These are phyloP conservation scores for Teunomyces stri DNA, from an alignment of 805 yeast species.

Conservation along the genomic window DNA sequence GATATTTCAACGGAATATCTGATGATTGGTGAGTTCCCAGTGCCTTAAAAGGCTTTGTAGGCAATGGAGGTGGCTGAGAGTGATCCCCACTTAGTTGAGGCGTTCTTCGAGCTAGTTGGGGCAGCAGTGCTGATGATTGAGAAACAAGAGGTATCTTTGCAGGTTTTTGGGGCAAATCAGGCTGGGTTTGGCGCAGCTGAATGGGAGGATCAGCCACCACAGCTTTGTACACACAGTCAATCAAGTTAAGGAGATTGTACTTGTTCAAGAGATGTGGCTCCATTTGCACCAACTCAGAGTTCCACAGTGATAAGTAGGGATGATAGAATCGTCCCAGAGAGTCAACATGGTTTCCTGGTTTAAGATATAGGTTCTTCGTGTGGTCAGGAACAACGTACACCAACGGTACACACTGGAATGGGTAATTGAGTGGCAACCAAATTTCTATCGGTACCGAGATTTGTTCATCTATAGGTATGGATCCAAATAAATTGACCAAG, in stretches of 20 bases:
- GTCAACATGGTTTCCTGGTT: constrained; percentile 67
- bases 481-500: constrained; percentile 64
- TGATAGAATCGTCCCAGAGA: constrained; percentile 69
- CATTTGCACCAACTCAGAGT: constrained; percentile 3
- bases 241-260: constrained; percentile 15
- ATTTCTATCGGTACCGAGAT: constrained; percentile 52
- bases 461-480: constrained; percentile 34
- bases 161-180: constrained; percentile 25
- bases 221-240: constrained; percentile 14
- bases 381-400: constrained; percentile 59
- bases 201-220: constrained; percentile 5
- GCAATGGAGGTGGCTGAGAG: constrained; percentile 23
- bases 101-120: background rate
- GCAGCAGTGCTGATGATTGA: background rate
- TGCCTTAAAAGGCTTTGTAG: constrained; percentile 16
- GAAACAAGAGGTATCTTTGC: constrained; percentile 7
- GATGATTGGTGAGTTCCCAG: background rate
- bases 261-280: constrained; percentile 10
- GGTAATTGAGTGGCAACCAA: constrained; percentile 78
- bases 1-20: constrained; percentile 26
- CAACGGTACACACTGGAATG: constrained; percentile 57
- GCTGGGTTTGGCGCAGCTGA: constrained; percentile 10
- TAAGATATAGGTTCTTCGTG: constrained; percentile 37
- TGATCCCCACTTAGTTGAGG: background rate
- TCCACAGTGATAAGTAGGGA: constrained; percentile 67